Base-by-base conservation (phyloP, 2,329 filamentous ascomycete species). In the Exophiala sp. region DNA sequence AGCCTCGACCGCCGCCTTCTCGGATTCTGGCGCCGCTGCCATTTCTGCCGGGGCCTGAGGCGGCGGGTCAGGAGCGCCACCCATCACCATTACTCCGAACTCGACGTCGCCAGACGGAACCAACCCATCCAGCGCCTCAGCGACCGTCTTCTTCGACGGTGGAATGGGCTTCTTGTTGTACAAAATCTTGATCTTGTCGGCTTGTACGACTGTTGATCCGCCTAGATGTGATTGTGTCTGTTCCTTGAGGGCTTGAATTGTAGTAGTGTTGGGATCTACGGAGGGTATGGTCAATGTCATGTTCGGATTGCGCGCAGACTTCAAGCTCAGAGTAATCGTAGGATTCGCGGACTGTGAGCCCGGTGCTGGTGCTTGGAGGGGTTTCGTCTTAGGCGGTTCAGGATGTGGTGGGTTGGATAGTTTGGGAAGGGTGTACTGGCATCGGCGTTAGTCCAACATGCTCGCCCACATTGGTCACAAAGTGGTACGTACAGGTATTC, bases 1-100 rank as follows among this genome's bases (percentile, higher is more conserved):
- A 3, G 51, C 41, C 32, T 53, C 62, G 0, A 71, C 65, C 14
- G 68, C 69, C n/a, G 66, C 67, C 57, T 68, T 36, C 20, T 49
- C 58, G n/a, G 60, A 38, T 10, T 55, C 49, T 24, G 50, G 29
- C 5, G 44, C 44, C 6, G 11, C 45, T 9, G 41, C 11, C 9
- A 35, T 41, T 1, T 42, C 34, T 3, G 21, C n/a, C 34, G 24
- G 29, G n/a, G 35, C 33, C 32, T 62, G 57, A 9, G 56, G 46
- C 3, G 58, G 57, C 9, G 62, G 54, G 45, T 62, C 69, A 20
- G 74, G 72, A 18, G 78, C 82, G 11, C 89, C 91, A 2, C 87
- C 88, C 68, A 96, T 83, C 16, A 96, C 79, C 91, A 97, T 97
- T 51, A 96, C 81, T 1, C 84, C 84, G 59, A 97, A 85, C 69